Conservation (phyloP, 805 yeast species). For the Zygoascus tannicola region DNA sequence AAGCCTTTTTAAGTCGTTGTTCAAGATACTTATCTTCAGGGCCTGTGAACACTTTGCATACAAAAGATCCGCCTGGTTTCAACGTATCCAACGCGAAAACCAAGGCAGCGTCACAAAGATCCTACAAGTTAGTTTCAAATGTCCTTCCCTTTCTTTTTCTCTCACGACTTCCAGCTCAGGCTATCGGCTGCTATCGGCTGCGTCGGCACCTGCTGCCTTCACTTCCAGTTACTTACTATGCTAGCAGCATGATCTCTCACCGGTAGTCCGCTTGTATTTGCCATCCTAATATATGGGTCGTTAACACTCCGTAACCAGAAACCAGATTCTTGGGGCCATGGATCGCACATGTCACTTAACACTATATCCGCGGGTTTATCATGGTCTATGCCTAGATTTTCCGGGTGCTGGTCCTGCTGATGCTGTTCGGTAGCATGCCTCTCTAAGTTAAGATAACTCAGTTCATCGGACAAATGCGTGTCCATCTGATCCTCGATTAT, state of each 20-base stretch:
- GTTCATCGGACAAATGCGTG: too few relatives aligned
- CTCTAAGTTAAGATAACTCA: slow-evolving; percentile 22
- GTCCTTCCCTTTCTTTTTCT: not conserved
- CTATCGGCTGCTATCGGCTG: too few relatives aligned
- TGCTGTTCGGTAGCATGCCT: slow-evolving; percentile 25
- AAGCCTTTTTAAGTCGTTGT: slow-evolving; percentile 45
- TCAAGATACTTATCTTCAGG: slow-evolving; percentile 63
- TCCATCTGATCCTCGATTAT: not conserved
- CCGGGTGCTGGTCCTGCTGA: not conserved
- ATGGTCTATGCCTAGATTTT: not conserved
- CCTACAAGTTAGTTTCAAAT: too few relatives aligned
- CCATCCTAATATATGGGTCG: slow-evolving; percentile 82
- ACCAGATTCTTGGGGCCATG: slow-evolving; percentile 38
- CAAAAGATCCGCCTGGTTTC: slow-evolving; percentile 59
- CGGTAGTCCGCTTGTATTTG: slow-evolving; percentile 77
- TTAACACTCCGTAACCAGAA: slow-evolving; percentile 60
- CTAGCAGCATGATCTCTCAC: slow-evolving; percentile 76
- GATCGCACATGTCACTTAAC: slow-evolving; percentile 77
- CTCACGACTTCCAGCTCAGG: too few relatives aligned
- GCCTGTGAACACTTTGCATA: slow-evolving; percentile 82
- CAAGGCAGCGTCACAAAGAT: slow-evolving; percentile 85
- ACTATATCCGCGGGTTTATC: slow-evolving; percentile 49
- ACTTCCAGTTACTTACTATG: slow-evolving; percentile 43
- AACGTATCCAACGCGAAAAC: slow-evolving; percentile 64
- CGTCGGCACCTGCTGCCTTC: too few relatives aligned